Base-by-base conservation (phyloP, 768 basidiomycete genomes). In the Amanita rubescens region DNA sequence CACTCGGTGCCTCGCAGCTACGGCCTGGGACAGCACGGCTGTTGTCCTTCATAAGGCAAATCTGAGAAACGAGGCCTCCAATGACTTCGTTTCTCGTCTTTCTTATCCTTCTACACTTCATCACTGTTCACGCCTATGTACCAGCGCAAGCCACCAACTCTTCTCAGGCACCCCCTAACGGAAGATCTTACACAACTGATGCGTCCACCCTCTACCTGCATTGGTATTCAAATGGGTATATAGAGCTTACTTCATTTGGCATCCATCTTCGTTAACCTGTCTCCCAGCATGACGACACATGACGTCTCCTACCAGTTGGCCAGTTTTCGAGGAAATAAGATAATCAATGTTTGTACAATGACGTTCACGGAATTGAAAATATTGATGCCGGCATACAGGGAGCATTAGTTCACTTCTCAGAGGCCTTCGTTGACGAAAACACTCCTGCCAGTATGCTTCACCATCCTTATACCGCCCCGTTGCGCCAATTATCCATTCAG, bases 401-500 rank as follows among this genome's bases (percentile, higher is more conserved):
- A 17, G 87, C 84, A 12, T 66, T 96, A 35, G 82, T 94, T 27
- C 90, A 90, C 65, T 94, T 95, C 61, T 78, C 83, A 0, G 93
- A 93, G 63, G 72, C 75, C 24, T 69, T 67, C 50, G 71, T 75
- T 10, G 70, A 68, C 24, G 72, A 75, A 54, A 64, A 69, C 27
- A 77, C 74, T 39, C 78, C 81, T 70, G 68, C 81, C 47, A 71
- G 74, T 75, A 54, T 65, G 74, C 63, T 11, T 8, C 48, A 50
- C 50, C 37, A 38, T 50, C 41, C 30, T 47, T 15, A 12, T 47
- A 3, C 24, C 59, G 11, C 58, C 46, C 51, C 49, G 49, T 54
- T 47, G 9, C 14, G 20, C 39, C 22, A 34, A 60, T 37, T 39
- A 49, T 22, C 62, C 60, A 55, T 33, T n/a, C 63, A 79, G 86